phyloP scores from a whole-genome alignment of 108 stramenopile species.

The Discostella stelligeroides region DNA sequence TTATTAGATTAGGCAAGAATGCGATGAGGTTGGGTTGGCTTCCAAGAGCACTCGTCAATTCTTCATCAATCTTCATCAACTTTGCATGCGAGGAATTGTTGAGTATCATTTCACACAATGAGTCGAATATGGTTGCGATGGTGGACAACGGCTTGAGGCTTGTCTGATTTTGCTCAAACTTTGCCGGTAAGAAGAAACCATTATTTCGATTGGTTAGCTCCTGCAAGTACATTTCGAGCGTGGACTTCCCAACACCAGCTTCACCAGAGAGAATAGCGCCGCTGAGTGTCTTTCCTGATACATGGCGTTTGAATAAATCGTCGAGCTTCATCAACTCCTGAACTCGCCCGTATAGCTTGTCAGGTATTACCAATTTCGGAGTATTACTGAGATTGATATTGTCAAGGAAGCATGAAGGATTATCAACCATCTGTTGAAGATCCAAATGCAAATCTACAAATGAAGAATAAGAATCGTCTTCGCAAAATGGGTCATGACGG shows the following conservation, averaged over 20 bases:
- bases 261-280: constrained; percentile 22
- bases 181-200: no score
- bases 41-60: constrained; percentile 14
- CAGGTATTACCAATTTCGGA: constrained; percentile 6
- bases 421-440: constrained; percentile 18
- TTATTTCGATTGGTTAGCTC: background rate
- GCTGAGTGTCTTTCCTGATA: background rate
- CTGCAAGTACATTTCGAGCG: constrained; percentile 8
- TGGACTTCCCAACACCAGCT: no score
- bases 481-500: no score
- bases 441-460: constrained; percentile 20
- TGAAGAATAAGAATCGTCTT: constrained; percentile 30
- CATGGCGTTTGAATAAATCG: constrained; percentile 6
- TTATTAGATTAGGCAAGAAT: constrained; percentile 23
- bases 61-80: background rate
- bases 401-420: no score
- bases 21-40: constrained; percentile 13
- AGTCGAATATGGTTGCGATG: no score
- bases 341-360: constrained; percentile 31
- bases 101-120: constrained; percentile 17
- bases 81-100: constrained; percentile 4
- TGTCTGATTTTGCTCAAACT: no score
- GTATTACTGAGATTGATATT: background rate
- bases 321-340: constrained; percentile 9
- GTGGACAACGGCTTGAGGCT: no score